A percentile compares a stretch with the other conserved stretches of the same genome.
Evolutionary conservation across 371 early-diverging fungal genomes (phyloP).

Genomic region (Mortierella polycephala): DNA sequence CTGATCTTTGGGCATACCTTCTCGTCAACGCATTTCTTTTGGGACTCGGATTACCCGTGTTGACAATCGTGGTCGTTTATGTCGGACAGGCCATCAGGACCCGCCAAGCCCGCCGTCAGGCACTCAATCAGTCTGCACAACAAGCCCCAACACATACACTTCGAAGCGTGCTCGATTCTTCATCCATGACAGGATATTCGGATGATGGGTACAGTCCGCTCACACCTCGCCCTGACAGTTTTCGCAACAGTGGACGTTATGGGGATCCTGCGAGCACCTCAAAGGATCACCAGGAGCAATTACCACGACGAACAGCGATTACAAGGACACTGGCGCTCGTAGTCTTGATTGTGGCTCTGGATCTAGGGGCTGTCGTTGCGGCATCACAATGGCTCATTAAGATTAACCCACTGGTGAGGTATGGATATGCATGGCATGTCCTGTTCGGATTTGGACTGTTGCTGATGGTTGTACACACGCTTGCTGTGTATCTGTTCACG

Average conservation of each 20-base stretch:
- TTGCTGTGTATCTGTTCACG: slow-evolving; percentile 27
- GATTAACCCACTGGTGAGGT: slow-evolving; percentile 26
- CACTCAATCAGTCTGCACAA: neutral
- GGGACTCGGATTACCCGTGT: slow-evolving; percentile 41
- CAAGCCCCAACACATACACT: slow-evolving; percentile 21
- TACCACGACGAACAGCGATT: slow-evolving; percentile 9
- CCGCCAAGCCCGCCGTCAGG: neutral
- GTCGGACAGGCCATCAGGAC: slow-evolving; percentile 16
- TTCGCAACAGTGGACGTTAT: slow-evolving; percentile 11
- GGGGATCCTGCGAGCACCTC: neutral
- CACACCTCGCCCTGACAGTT: neutral
- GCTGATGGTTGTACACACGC: slow-evolving; percentile 30
- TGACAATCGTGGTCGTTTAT: slow-evolving; percentile 12
- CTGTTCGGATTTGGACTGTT: slow-evolving; percentile 14
- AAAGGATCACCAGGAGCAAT: neutral
- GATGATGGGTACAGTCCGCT: slow-evolving; percentile 39
- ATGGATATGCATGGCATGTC: slow-evolving; percentile 31
- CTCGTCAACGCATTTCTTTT: slow-evolving; percentile 55
- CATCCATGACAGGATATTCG: slow-evolving; percentile 21
- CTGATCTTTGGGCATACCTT: slow-evolving; percentile 55
- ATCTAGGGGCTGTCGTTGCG: slow-evolving; percentile 15
- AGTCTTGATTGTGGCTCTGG: slow-evolving; percentile 14
- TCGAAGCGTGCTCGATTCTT: slow-evolving; percentile 34
- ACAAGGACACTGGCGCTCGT: slow-evolving; percentile 14
- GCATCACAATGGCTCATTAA: slow-evolving; percentile 14